These are phyloP conservation scores for Phytophthora ohioensis DNA, from an alignment of 352 stramenopile species.

Conservation along the genomic window DNA sequence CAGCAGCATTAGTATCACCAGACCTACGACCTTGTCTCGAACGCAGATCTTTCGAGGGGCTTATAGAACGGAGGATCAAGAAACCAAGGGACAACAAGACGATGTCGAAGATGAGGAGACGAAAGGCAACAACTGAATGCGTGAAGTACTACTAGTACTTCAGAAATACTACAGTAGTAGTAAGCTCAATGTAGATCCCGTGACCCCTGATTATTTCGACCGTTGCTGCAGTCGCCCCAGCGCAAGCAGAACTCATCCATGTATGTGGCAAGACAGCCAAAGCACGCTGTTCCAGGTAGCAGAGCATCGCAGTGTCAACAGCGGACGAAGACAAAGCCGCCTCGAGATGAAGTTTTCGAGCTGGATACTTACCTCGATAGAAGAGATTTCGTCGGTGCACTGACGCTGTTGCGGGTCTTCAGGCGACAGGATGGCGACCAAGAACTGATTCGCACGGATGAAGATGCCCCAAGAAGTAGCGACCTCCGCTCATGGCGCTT, in stretches of 20 bases:
- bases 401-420: slow-evolving; percentile 49
- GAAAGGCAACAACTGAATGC: not conserved
- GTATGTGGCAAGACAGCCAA: slow-evolving; percentile 32
- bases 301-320: not conserved
- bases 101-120: slow-evolving; percentile 8
- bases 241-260: slow-evolving; percentile 12
- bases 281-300: not conserved
- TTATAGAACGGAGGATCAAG: not conserved
- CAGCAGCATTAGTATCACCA: not conserved
- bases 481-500: slow-evolving; percentile 23
- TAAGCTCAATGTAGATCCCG: slow-evolving; percentile 31
- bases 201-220: slow-evolving; percentile 6
- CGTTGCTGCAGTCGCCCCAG: slow-evolving; percentile 11
- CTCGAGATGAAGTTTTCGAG: slow-evolving; percentile 35
- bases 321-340: slow-evolving; percentile 8
- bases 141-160: not conserved
- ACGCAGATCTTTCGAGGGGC: slow-evolving; percentile 7
- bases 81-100: slow-evolving; percentile 17
- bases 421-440: slow-evolving; percentile 32
- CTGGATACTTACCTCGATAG: slow-evolving; percentile 53
- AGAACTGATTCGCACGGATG: slow-evolving; percentile 5
- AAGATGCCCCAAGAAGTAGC: not conserved
- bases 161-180: not conserved
- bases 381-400: slow-evolving; percentile 56
- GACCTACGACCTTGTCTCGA: slow-evolving; percentile 18